phyloP scores from a whole-genome alignment of 1,139 yeast genomes.

The Hanseniaspora uvarum region DNA sequence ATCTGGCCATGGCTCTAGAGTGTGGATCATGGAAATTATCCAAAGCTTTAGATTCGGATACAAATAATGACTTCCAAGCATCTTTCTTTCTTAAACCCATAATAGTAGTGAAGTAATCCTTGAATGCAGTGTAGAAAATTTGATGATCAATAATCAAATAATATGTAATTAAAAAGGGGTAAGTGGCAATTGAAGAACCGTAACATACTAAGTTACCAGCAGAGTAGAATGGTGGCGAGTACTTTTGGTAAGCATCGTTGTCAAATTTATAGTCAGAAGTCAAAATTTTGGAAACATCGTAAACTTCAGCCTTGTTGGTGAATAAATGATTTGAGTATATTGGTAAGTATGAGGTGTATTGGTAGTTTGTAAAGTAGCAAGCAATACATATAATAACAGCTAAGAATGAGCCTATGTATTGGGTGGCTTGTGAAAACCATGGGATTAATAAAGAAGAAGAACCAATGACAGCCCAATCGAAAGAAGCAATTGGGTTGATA shows the following conservation, averaged over 20 bases:
- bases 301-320: conserved; percentile 41
- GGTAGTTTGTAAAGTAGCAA: conserved; percentile 42
- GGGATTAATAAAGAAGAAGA: conserved; percentile 34
- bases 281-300: conserved; percentile 37
- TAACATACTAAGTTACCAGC: conserved; percentile 48
- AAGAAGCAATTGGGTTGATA: conserved; percentile 43
- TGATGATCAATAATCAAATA: conserved; percentile 29
- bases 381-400: conserved; percentile 37
- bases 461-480: conserved; percentile 43
- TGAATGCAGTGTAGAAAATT: conserved; percentile 25
- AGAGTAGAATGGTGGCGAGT: conserved; percentile 50
- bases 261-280: conserved; percentile 35
- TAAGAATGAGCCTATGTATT: conserved; percentile 37
- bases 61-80: conserved; percentile 23
- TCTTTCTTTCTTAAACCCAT: conserved; percentile 28
- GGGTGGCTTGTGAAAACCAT: conserved; percentile 39
- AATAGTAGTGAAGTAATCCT: conserved; percentile 28
- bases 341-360: conserved; percentile 46
- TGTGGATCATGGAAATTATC: conserved; percentile 44
- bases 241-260: conserved; percentile 34
- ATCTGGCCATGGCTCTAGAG: conserved; percentile 44
- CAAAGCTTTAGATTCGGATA: conserved; percentile 19
- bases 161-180: conserved; percentile 48
- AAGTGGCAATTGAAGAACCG: conserved; percentile 49
- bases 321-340: conserved; percentile 43